A percentile compares a stretch with the other conserved stretches of the same genome.
Evolutionary conservation across 2,329 filamentous ascomycete genomes (phyloP).

Genomic region (Catunica adiposa): DNA sequence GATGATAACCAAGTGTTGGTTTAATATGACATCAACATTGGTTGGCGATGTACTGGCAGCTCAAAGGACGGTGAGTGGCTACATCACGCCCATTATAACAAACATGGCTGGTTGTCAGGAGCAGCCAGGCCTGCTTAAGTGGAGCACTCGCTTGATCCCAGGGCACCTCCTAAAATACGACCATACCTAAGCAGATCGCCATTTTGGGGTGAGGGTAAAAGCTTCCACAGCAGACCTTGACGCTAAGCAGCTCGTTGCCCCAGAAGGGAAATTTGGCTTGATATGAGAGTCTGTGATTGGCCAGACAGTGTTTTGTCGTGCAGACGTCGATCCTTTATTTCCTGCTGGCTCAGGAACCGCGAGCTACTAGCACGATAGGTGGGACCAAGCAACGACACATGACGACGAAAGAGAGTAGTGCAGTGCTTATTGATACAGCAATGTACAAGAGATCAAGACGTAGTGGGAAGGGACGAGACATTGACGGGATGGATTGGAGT

Average conservation of each 20-base stretch:
- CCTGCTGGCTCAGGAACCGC: background rate
- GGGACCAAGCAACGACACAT: background rate
- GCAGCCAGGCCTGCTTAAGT: background rate
- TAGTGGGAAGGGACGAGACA: background rate
- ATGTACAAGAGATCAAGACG: background rate
- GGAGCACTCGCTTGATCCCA: background rate
- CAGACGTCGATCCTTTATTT: constrained; percentile 9
- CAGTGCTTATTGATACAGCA: background rate
- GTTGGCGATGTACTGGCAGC: background rate
- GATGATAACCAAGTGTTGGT: background rate
- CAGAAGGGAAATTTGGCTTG: constrained; percentile 12
- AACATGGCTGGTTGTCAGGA: background rate
- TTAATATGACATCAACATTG: background rate
- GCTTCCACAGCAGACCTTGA: background rate
- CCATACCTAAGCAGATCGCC: background rate
- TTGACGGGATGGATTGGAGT: too few relatives aligned
- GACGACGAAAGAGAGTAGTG: background rate
- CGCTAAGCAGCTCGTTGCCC: constrained; percentile 8
- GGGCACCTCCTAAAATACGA: background rate
- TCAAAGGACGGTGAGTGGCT: background rate
- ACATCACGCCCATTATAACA: background rate
- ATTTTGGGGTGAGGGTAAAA: background rate
- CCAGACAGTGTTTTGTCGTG: constrained; percentile 1
- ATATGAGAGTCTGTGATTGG: constrained; percentile 9
- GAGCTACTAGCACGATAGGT: background rate